Evolutionary conservation across 176 grass and related monocot species (phyloP).

Genomic region (Ensete ventricosum): DNA sequence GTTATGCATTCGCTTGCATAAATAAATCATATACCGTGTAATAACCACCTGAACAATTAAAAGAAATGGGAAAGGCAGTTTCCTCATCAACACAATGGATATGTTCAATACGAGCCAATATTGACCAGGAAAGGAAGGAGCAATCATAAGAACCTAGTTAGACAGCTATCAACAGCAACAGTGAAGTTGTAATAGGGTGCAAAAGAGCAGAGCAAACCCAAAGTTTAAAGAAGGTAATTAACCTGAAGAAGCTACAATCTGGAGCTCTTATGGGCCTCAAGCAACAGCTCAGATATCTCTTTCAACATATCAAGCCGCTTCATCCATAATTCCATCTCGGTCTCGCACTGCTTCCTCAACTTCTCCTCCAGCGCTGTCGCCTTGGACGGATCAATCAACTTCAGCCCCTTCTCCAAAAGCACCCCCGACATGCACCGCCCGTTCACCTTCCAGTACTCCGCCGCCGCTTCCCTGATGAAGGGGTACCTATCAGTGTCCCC

Average conservation of each 20-base stretch:
- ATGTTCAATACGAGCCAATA: neutral
- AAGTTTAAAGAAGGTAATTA: neutral
- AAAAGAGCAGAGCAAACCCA: neutral
- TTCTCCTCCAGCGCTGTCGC: neutral
- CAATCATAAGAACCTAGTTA: neutral
- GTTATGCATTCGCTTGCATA: too few relatives aligned
- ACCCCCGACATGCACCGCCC: neutral
- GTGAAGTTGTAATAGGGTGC: neutral
- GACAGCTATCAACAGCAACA: neutral
- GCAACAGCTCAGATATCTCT: neutral
- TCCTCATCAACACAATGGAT: too few relatives aligned
- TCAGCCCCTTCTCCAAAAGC: neutral
- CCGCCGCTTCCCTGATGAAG: neutral
- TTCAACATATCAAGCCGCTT: conserved; percentile 11
- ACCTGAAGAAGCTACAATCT: conserved; percentile 11
- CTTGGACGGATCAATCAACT: conserved; percentile 4
- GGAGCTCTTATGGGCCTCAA: neutral
- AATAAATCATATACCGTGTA: too few relatives aligned
- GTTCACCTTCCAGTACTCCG: neutral
- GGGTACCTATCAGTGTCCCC: neutral
- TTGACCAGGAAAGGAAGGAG: neutral
- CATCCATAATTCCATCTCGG: neutral
- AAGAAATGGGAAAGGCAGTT: too few relatives aligned
- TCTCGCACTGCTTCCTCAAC: conserved; percentile 2
- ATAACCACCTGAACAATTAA: too few relatives aligned